Evolutionary conservation across 1,139 yeast genomes (phyloP).

Genomic region (Pneumocystis wakefieldiae): DNA sequence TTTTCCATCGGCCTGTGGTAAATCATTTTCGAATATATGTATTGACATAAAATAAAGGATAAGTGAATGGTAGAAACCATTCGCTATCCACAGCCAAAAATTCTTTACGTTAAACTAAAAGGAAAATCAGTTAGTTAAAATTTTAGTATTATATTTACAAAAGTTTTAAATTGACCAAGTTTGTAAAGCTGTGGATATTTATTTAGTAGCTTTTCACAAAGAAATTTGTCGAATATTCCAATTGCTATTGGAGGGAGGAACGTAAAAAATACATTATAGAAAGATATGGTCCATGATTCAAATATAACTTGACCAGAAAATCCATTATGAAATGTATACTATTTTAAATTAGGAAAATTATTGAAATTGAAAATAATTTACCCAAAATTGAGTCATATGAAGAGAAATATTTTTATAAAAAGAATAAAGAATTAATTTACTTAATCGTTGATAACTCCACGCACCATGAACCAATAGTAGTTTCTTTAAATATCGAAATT

Average conservation of each 20-base stretch:
- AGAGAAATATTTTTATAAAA: slow-evolving; percentile 90
- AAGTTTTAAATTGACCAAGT: slow-evolving; percentile 74
- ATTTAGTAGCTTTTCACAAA: slow-evolving; percentile 74
- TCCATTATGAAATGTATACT: slow-evolving; percentile 71
- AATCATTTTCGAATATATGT: slow-evolving; percentile 48
- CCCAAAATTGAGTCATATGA: slow-evolving; percentile 96
- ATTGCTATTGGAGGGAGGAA: slow-evolving; percentile 90
- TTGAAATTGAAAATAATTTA: neutral
- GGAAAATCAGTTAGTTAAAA: neutral
- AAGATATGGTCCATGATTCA: slow-evolving; percentile 96
- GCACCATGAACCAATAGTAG: slow-evolving; percentile 85
- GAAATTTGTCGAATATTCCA: slow-evolving; percentile 94
- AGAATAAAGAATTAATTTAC: slow-evolving; percentile 82
- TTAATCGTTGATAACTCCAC: slow-evolving; percentile 92
- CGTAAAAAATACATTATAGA: slow-evolving; percentile 89
- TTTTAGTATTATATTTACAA: slow-evolving; percentile 20
- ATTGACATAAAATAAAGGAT: slow-evolving; percentile 62
- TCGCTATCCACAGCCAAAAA: slow-evolving; percentile 94
- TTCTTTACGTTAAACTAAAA: slow-evolving; percentile 59
- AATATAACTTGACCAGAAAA: slow-evolving; percentile 91
- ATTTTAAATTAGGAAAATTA: neutral
- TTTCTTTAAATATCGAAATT: slow-evolving; percentile 72
- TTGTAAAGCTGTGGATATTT: slow-evolving; percentile 87
- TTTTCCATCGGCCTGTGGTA: slow-evolving; percentile 41
- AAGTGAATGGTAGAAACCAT: slow-evolving; percentile 90